A percentile compares a stretch with the other conserved stretches of the same genome.
phyloP scores from a whole-genome alignment of 148 eudicot genomes.

The Fagopyrum tataricum region DNA sequence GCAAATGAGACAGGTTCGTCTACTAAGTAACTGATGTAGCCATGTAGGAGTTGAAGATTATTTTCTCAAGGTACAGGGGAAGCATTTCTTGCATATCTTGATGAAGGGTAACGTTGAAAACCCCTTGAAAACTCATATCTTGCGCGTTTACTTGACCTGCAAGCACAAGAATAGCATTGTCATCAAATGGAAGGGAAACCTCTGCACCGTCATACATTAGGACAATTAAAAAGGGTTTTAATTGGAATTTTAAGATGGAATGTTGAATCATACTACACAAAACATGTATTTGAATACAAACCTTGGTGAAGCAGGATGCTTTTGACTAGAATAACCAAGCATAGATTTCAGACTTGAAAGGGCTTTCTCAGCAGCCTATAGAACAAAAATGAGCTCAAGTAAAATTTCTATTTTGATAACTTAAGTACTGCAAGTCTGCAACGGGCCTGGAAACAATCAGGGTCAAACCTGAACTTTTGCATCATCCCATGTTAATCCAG shows the following conservation, averaged over 20 bases:
- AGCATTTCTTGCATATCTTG: constrained; percentile 48
- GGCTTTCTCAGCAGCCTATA: constrained; percentile 80
- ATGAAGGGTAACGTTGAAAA: constrained; percentile 50
- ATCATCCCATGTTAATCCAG: constrained; percentile 73
- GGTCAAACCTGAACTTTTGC: constrained; percentile 60
- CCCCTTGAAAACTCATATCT: constrained; percentile 46
- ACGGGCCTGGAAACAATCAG: background rate
- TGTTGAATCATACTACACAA: background rate
- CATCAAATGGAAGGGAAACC: background rate
- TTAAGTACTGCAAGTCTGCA: constrained; percentile 7
- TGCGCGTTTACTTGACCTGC: constrained; percentile 55
- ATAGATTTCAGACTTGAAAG: constrained; percentile 51
- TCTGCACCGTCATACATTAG: too few species aligned
- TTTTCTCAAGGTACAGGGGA: constrained; percentile 48
- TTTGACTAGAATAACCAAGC: constrained; percentile 44
- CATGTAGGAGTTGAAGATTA: background rate
- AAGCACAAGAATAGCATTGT: background rate
- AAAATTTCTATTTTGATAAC: background rate
- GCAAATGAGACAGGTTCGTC: background rate
- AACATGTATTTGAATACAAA: constrained; percentile 21
- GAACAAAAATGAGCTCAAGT: constrained; percentile 10
- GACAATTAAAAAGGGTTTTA: background rate
- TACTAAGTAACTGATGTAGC: background rate
- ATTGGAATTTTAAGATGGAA: background rate
- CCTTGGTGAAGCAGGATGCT: constrained; percentile 79